phyloP scores from a whole-genome alignment of 106 monocot genomes.

The Allium cepa region DNA sequence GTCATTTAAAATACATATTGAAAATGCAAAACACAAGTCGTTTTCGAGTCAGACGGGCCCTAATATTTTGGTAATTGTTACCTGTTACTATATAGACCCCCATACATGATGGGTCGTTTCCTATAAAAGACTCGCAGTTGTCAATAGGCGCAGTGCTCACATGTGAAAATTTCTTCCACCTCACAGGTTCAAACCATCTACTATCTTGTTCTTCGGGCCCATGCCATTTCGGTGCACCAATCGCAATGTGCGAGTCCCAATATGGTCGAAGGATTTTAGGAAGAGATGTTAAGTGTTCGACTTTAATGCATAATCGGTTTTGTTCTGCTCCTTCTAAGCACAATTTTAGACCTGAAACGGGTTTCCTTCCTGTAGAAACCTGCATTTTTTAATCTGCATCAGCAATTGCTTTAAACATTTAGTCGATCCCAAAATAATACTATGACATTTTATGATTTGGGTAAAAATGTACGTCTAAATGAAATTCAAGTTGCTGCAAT shows the following conservation, averaged over 20 bases:
- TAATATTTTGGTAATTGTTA: too few relatives aligned
- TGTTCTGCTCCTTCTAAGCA: slow-evolving; percentile 60
- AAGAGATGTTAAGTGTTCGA: slow-evolving; percentile 58
- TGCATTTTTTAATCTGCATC: slow-evolving; percentile 9
- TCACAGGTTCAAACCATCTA: slow-evolving; percentile 77
- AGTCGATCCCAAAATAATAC: too few relatives aligned
- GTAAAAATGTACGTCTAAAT: too few relatives aligned
- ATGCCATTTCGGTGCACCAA: slow-evolving; percentile 76
- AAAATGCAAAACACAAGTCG: too few relatives aligned
- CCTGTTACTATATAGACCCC: slow-evolving; percentile 34
- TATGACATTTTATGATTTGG: too few relatives aligned
- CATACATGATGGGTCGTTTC: slow-evolving; percentile 36
- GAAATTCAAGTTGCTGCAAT: too few relatives aligned
- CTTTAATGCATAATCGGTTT: slow-evolving; percentile 54
- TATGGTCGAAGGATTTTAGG: slow-evolving; percentile 69
- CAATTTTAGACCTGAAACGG: slow-evolving; percentile 63
- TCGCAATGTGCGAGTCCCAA: slow-evolving; percentile 61
- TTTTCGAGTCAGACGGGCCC: too few relatives aligned
- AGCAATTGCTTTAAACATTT: too few relatives aligned
- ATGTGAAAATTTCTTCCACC: slow-evolving; percentile 89
- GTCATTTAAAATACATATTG: too few relatives aligned
- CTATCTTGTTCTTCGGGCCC: slow-evolving; percentile 92
- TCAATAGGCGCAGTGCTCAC: slow-evolving; percentile 74
- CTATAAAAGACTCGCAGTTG: slow-evolving; percentile 39
- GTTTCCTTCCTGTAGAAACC: slow-evolving; percentile 69